Conservation (phyloP, 2,329 filamentous ascomycete genomes). For the Pyricularia sp. region DNA sequence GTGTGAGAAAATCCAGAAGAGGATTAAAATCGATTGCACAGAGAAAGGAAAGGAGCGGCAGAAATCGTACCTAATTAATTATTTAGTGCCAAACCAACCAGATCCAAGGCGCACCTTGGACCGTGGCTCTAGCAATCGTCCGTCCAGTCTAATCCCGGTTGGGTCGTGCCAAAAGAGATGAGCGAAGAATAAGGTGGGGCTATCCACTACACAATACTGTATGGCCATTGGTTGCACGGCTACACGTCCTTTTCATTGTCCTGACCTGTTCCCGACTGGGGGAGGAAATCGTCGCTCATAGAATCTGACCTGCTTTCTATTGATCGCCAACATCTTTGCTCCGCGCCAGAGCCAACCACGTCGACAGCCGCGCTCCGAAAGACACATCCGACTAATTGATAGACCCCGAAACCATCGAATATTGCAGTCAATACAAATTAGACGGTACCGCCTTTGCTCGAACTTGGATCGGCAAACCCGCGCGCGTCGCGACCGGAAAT, state of each 20-base stretch:
- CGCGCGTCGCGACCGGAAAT: neutral
- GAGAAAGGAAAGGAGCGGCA: too few species aligned
- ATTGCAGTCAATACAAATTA: neutral
- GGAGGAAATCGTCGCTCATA: neutral
- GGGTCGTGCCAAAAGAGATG: neutral
- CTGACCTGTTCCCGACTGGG: neutral
- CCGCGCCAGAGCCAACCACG: neutral
- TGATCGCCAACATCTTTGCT: neutral
- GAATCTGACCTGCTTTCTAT: neutral
- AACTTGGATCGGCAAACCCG: neutral
- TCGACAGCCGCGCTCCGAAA: neutral
- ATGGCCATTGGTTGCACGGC: neutral
- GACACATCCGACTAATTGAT: neutral
- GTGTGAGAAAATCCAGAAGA: neutral
- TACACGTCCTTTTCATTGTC: conserved; percentile 1
- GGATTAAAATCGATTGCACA: neutral
- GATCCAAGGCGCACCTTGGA: neutral
- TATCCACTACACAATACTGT: neutral
- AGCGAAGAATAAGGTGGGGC: conserved; percentile 1
- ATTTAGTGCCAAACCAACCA: neutral
- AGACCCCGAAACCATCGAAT: neutral
- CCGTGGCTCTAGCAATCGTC: neutral
- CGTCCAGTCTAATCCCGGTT: neutral
- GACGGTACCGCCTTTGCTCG: neutral
- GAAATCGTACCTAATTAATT: too few species aligned